Evolutionary conservation across 116 monocot genomes (phyloP).

Genomic region (Phalaenopsis hybrid): DNA sequence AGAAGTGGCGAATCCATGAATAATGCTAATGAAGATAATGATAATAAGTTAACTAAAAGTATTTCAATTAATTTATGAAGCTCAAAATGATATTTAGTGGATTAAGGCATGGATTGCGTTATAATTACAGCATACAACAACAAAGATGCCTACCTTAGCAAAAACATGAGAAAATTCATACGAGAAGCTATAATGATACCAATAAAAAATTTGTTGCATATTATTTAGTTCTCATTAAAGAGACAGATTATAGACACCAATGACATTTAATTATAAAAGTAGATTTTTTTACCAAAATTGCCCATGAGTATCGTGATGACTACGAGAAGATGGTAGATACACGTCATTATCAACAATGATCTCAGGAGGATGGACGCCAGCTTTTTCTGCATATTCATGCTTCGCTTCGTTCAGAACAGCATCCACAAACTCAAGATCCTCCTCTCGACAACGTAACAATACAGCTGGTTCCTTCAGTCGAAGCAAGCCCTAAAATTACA

Average conservation of each 20-base stretch:
- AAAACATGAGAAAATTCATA: background rate
- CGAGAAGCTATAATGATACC: background rate
- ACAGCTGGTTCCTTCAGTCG: constrained; percentile 80
- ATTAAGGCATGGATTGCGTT: constrained; percentile 3
- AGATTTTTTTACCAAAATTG: constrained; percentile 48
- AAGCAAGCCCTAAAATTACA: constrained; percentile 54
- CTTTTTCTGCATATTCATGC: constrained; percentile 70
- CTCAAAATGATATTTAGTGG: background rate
- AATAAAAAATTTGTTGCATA: background rate
- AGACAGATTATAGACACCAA: background rate
- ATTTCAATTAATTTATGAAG: background rate
- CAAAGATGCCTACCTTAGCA: background rate
- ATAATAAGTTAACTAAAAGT: background rate
- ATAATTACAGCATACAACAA: background rate
- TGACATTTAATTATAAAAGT: background rate
- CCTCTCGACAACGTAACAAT: constrained; percentile 63
- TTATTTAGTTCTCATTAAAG: background rate
- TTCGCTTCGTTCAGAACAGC: constrained; percentile 58
- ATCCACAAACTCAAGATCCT: constrained; percentile 59
- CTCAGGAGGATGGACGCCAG: constrained; percentile 54
- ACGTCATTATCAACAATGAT: constrained; percentile 49
- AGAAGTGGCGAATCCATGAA: background rate
- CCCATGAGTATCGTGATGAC: constrained; percentile 52
- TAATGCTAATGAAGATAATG: constrained; percentile 1
- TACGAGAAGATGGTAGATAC: constrained; percentile 62